Conservation (phyloP, 179 eudicot genomes). For the Spinacia oleracea region DNA sequence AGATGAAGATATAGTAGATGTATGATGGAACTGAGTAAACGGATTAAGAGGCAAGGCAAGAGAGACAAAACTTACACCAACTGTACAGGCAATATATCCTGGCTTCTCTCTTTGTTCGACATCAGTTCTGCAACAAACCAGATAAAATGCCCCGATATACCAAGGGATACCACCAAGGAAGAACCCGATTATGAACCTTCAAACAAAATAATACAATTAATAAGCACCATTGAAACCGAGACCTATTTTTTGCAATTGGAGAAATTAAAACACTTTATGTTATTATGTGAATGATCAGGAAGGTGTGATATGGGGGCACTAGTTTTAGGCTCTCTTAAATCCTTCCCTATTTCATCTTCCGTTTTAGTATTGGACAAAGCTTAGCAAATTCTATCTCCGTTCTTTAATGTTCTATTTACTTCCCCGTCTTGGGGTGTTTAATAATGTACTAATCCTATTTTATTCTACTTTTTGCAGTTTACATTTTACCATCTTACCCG, state of each 20-base stretch:
- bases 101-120: constrained; percentile 86
- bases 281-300: neutral
- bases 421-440: no score
- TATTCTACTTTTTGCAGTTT: no score
- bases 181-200: constrained; percentile 91
- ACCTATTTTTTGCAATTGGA: neutral
- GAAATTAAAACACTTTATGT: neutral
- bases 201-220: constrained; percentile 18
- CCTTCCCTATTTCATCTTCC: neutral
- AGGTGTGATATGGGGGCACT: neutral
- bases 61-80: constrained; percentile 57
- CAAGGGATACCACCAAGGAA: constrained; percentile 91
- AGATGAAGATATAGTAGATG: neutral
- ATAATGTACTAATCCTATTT: no score
- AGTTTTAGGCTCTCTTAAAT: neutral
- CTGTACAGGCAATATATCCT: constrained; percentile 69
- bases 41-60: neutral
- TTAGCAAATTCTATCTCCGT: neutral
- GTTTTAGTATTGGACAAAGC: neutral
- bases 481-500: no score
- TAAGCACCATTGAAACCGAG: constrained; percentile 8
- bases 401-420: no score
- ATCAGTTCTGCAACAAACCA: constrained; percentile 56
- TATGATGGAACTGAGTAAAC: neutral
- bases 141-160: constrained; percentile 75